These are phyloP conservation scores for Malassezia furfur DNA, from an alignment of 1,284 basidiomycete species.

Conservation along the genomic window DNA sequence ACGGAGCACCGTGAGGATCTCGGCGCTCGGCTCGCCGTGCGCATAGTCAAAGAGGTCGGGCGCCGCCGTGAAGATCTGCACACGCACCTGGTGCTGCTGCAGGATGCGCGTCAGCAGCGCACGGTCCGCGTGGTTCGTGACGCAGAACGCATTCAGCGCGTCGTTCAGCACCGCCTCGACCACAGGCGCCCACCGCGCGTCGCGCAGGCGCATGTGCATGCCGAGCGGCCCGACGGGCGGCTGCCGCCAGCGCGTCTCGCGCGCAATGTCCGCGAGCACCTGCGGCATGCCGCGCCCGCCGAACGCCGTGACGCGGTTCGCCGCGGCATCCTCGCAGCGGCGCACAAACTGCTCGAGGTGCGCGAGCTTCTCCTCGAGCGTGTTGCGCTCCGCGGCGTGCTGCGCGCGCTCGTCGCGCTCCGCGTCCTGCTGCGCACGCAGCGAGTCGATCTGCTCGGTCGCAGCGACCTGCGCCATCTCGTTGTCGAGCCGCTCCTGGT, in stretches of 20 bases:
- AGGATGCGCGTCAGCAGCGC: slow-evolving; percentile 59
- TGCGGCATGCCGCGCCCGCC: slow-evolving; percentile 32
- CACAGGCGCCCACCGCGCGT: slow-evolving; percentile 61
- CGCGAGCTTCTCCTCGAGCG: slow-evolving; percentile 18
- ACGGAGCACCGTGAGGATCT: slow-evolving; percentile 66
- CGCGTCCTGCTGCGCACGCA: slow-evolving; percentile 1
- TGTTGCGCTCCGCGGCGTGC: slow-evolving; percentile 19
- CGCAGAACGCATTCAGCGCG: slow-evolving; percentile 64
- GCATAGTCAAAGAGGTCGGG: slow-evolving; percentile 52
- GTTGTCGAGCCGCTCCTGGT: slow-evolving; percentile 6
- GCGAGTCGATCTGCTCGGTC: slow-evolving; percentile 3
- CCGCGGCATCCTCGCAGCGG: slow-evolving; percentile 10
- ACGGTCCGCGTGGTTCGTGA: slow-evolving; percentile 66
- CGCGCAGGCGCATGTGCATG: slow-evolving; percentile 71
- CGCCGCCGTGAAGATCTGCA: slow-evolving; percentile 37
- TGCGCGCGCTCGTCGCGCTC: slow-evolving; percentile 10
- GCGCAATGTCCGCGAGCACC: slow-evolving; percentile 51
- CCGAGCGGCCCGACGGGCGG: slow-evolving; percentile 60
- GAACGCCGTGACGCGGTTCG: slow-evolving; percentile 32
- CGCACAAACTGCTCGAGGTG: slow-evolving; percentile 15
- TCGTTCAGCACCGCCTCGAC: slow-evolving; percentile 61
- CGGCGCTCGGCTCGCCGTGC: slow-evolving; percentile 55
- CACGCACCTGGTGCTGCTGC: slow-evolving; percentile 11
- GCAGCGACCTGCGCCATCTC: slow-evolving; percentile 8
- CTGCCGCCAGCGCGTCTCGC: slow-evolving; percentile 50